These are phyloP conservation scores for Neltuma alba DNA, from an alignment of 306 rosid species.

Conservation along the genomic window DNA sequence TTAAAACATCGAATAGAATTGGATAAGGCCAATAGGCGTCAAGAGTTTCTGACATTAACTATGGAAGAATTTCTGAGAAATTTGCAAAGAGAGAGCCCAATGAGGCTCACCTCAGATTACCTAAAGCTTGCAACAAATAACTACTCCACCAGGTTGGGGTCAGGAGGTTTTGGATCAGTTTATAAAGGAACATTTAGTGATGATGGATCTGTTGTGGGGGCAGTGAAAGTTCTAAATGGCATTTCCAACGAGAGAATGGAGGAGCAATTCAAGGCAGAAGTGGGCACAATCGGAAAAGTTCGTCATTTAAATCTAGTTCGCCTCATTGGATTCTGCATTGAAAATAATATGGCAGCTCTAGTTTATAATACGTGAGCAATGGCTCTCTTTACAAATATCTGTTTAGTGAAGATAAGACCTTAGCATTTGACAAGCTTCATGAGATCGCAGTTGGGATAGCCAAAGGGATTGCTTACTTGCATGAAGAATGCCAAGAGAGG, in stretches of 20 bases:
- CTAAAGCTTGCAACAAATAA: slow-evolving; percentile 29
- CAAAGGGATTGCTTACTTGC: not conserved
- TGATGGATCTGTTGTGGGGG: not conserved
- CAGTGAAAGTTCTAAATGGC: not conserved
- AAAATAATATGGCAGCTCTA: not conserved
- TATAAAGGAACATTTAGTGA: slow-evolving; percentile 36
- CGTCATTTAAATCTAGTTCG: not conserved
- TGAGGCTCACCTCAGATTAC: slow-evolving; percentile 27
- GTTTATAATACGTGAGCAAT: not conserved
- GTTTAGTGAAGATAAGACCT: not conserved
- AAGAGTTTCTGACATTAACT: not conserved
- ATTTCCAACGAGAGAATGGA: not conserved
- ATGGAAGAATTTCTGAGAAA: slow-evolving; percentile 30
- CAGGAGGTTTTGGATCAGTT: slow-evolving; percentile 47
- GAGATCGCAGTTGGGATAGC: not conserved
- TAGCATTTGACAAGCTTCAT: not conserved
- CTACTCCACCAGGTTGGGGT: slow-evolving; percentile 30
- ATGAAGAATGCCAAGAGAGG: not conserved
- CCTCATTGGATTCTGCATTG: not conserved
- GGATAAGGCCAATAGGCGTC: too few relatives aligned
- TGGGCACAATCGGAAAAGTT: not conserved
- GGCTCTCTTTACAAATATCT: not conserved
- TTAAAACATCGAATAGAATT: too few relatives aligned
- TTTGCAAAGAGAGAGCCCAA: slow-evolving; percentile 36
- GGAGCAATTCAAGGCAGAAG: not conserved